Base-by-base conservation (phyloP, 2,329 filamentous ascomycete genomes). In the Colletotrichum sp. region DNA sequence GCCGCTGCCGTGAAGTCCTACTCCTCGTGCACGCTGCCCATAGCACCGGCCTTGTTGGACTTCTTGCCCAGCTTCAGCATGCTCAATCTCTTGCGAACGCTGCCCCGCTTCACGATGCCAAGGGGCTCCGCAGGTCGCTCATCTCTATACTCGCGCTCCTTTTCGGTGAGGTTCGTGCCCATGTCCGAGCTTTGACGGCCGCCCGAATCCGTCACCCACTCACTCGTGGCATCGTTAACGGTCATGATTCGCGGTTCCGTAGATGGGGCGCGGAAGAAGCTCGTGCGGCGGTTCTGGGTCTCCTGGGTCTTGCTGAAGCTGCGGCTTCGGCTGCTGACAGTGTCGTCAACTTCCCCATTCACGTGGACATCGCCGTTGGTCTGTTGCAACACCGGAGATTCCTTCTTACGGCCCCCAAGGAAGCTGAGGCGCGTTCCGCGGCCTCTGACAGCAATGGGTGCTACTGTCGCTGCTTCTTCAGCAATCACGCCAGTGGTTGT, bases 31-130 rank as follows among this genome's bases (percentile, higher is more conserved):
- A 92, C 82, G 78, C 89, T 89, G 69, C 86, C 87, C 90, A 91
- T 91, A 76, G 85, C 81, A 32, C 84, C 87, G 65, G 83, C 86
- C 82, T 92, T 93, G 81, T 90, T 92, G 61, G 87, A 87, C 86
- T 94, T 95, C 83, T 92, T 93, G 34, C 94, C 93, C 67, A 96
- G 88, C 82, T 94, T 94, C 81, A 98, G 87, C 80, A 96, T 87
- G 82, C 94, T 97, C 78, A 98, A 88, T 81, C 95, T 87, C 86
- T 95, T 96, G 85, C 93, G 92, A 78, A 98, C 91, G 74, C 92
- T 94, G 43, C 90, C 91, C 68, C 90, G 90, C 80, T 89, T 88
- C 72, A 84, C 82, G 48, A 86, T 81, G 6, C 85, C 83, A 32
- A 65, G 34, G 5, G 26, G 34, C 8, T 70, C 69, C 4, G 24